These are phyloP conservation scores for Pseudopediastrum boryanum DNA, from an alignment of 139 green algal species.

Conservation along the genomic window DNA sequence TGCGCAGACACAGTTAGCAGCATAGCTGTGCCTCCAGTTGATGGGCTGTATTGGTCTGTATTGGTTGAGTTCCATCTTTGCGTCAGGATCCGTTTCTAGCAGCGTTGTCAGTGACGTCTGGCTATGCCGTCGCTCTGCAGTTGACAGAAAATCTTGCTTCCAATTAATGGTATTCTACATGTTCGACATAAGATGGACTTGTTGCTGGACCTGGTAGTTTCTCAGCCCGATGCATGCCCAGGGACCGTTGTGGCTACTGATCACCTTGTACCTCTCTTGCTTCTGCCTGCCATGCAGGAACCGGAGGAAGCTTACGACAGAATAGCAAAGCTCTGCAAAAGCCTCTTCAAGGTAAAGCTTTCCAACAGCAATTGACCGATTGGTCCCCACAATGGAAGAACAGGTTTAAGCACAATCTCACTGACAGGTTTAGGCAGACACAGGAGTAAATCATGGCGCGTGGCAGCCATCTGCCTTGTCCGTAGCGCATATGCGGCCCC, in stretches of 20 bases:
- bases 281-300: conserved; percentile 14
- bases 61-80: too few relatives aligned
- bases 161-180: background rate
- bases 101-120: too few relatives aligned
- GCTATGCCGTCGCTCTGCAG: background rate
- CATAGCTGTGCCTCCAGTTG: too few relatives aligned
- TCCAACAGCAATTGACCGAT: background rate
- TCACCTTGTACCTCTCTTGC: background rate
- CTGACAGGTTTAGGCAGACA: background rate
- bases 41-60: too few relatives aligned
- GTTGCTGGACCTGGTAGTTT: too few relatives aligned
- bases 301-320: conserved; percentile 42
- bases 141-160: background rate
- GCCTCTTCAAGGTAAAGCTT: conserved; percentile 29
- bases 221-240: background rate
- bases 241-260: background rate
- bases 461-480: background rate
- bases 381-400: background rate
- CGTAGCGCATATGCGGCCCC: background rate
- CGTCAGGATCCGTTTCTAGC: too few relatives aligned
- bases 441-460: background rate
- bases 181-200: background rate
- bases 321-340: conserved; percentile 35
- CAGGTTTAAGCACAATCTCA: background rate
- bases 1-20: too few relatives aligned